Percentiles rank a stretch among this genome's conserved stretches.
Evolutionary conservation across 2,329 filamentous ascomycete genomes (phyloP).

Genomic region (Zasmidium angulare): DNA sequence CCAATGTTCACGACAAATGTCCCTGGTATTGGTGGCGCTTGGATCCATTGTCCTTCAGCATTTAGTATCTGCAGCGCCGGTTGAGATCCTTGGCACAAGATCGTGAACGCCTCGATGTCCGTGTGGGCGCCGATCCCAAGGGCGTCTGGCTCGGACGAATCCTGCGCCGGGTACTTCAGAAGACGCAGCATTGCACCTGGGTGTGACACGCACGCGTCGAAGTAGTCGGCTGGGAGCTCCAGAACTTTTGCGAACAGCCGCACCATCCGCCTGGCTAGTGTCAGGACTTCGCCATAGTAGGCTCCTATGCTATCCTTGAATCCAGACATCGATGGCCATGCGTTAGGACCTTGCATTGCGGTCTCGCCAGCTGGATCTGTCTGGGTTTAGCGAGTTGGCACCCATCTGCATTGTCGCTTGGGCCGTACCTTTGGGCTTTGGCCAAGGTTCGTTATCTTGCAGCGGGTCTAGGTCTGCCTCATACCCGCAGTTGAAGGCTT

Average conservation of each 20-base stretch:
- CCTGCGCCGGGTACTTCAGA: slow-evolving; percentile 39
- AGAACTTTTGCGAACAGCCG: slow-evolving; percentile 41
- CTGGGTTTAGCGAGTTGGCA: not conserved
- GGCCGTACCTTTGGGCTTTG: not conserved
- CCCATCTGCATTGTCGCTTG: not conserved
- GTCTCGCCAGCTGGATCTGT: slow-evolving; percentile 2
- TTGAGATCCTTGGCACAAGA: slow-evolving; percentile 20
- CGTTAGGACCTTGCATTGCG: slow-evolving; percentile 23
- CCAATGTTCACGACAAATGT: slow-evolving; percentile 54
- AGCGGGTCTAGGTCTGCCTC: slow-evolving; percentile 21
- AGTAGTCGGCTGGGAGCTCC: slow-evolving; percentile 37
- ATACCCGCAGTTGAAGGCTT: slow-evolving; percentile 29
- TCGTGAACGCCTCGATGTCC: slow-evolving; percentile 30
- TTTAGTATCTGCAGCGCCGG: slow-evolving; percentile 28
- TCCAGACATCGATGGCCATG: slow-evolving; percentile 30
- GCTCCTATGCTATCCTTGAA: slow-evolving; percentile 37
- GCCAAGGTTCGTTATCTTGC: not conserved
- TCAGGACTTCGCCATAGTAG: slow-evolving; percentile 39
- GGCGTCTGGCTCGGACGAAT: slow-evolving; percentile 23
- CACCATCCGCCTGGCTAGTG: slow-evolving; percentile 40
- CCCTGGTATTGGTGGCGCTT: slow-evolving; percentile 45
- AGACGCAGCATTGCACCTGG: slow-evolving; percentile 41
- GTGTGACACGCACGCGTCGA: slow-evolving; percentile 39
- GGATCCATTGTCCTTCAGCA: slow-evolving; percentile 44
- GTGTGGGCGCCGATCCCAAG: slow-evolving; percentile 40